Conservation (phyloP, 192 early-diverging fungal genomes). For the Umbelopsis sp. region DNA sequence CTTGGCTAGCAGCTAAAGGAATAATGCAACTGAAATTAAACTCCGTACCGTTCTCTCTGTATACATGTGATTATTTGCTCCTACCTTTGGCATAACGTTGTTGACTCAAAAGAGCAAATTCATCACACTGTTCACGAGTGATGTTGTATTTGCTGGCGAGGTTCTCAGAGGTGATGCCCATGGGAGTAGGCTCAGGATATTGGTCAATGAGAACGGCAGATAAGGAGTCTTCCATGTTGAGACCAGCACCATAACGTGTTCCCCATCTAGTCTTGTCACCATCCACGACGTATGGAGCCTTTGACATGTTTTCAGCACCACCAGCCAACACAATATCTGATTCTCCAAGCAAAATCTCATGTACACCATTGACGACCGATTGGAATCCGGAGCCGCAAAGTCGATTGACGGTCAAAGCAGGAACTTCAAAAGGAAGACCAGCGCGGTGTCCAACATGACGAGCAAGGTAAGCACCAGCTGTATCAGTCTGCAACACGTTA, state of each 20-base stretch:
- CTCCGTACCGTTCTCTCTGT: neutral
- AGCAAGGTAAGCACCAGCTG: conserved; percentile 86
- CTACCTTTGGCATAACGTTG: conserved; percentile 83
- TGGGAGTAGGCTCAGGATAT: conserved; percentile 75
- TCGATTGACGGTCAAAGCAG: conserved; percentile 92
- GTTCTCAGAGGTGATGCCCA: conserved; percentile 97
- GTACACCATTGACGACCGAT: conserved; percentile 90
- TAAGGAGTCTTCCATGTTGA: conserved; percentile 89
- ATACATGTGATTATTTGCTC: conserved; percentile 2
- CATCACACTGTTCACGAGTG: conserved; percentile 82
- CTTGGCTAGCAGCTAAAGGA: conserved; percentile 46
- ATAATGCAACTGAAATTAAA: neutral
- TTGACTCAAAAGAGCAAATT: conserved; percentile 81
- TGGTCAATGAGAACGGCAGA: conserved; percentile 85
- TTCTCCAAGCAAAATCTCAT: conserved; percentile 87
- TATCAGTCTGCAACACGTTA: conserved; percentile 87
- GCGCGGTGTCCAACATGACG: conserved; percentile 93
- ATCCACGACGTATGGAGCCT: conserved; percentile 85
- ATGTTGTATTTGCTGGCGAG: conserved; percentile 84
- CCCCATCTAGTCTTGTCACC: conserved; percentile 75
- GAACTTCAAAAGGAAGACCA: conserved; percentile 80
- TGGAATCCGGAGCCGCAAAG: conserved; percentile 98
- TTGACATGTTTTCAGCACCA: conserved; percentile 93
- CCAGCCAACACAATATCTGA: conserved; percentile 85
- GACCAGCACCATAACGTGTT: conserved; percentile 84